These are phyloP conservation scores for Aaosphaeria arxii DNA, from an alignment of 2,329 filamentous ascomycete species.

Conservation along the genomic window DNA sequence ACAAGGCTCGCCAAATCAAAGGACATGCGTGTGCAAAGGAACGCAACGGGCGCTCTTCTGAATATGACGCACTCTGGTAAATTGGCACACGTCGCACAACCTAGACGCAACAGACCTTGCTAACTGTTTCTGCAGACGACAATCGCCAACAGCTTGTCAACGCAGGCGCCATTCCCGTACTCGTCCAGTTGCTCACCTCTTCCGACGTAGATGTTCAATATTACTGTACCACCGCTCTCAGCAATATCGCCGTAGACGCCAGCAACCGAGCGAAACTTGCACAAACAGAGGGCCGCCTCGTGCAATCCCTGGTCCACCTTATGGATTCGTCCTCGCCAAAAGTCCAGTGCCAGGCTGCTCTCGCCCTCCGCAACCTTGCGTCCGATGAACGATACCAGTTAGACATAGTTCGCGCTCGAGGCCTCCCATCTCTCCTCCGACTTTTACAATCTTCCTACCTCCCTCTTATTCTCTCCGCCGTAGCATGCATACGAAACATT, in stretches of 20 bases:
- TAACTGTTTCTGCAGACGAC: conserved; percentile 63
- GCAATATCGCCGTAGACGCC: conserved; percentile 95
- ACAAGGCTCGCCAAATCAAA: conserved; percentile 93
- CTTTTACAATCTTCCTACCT: conserved; percentile 94
- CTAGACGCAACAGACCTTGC: conserved; percentile 3
- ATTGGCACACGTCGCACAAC: conserved; percentile 16
- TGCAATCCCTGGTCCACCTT: conserved; percentile 88
- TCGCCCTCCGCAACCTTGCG: conserved; percentile 90
- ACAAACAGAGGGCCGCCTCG: conserved; percentile 83
- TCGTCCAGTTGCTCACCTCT: conserved; percentile 91
- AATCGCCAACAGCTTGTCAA: conserved; percentile 97
- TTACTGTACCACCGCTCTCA: conserved; percentile 97
- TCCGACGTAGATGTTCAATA: conserved; percentile 97
- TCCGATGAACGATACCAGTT: conserved; percentile 99
- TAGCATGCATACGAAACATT: conserved; percentile 98
- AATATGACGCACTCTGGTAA: conserved; percentile 99
- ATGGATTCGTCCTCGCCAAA: conserved; percentile 95
- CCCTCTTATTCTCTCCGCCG: conserved; percentile 90
- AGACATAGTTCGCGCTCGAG: conserved; percentile 88
- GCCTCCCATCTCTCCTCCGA: conserved; percentile 79
- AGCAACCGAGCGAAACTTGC: conserved; percentile 89
- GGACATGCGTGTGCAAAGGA: conserved; percentile 97
- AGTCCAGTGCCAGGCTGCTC: conserved; percentile 94
- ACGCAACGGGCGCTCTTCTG: conserved; percentile 90
- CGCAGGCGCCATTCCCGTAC: conserved; percentile 93